These are phyloP conservation scores for Phaeotremella skinneri DNA, from an alignment of 768 basidiomycete genomes.

Conservation along the genomic window DNA sequence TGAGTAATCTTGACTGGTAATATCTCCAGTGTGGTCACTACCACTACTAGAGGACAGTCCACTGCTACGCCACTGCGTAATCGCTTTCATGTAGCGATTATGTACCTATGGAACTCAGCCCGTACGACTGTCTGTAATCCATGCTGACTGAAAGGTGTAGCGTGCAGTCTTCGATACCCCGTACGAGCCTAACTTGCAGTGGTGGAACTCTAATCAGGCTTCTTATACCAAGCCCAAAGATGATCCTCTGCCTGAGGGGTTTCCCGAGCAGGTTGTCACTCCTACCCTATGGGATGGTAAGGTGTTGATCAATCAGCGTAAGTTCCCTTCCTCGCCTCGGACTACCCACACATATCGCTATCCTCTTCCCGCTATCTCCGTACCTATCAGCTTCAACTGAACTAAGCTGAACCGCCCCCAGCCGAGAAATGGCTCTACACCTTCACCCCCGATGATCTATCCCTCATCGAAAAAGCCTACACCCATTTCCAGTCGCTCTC, in stretches of 20 bases:
- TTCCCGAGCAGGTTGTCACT: slow-evolving; percentile 15
- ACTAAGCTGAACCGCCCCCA: neutral
- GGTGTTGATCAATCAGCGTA: slow-evolving; percentile 25
- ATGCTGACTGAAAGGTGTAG: neutral
- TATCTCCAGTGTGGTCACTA: no score
- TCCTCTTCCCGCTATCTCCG: no score
- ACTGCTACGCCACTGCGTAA: no score
- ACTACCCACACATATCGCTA: no score
- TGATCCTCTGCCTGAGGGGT: slow-evolving; percentile 23
- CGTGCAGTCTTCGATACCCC: slow-evolving; percentile 5
- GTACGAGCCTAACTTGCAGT: slow-evolving; percentile 23
- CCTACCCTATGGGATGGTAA: slow-evolving; percentile 30
- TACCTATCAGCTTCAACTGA: neutral
- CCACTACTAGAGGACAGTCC: no score
- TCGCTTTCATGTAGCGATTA: no score
- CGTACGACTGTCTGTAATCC: neutral
- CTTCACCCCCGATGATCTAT: slow-evolving; percentile 21
- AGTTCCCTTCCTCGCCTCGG: no score
- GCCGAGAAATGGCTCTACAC: slow-evolving; percentile 29
- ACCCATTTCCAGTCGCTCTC: slow-evolving; percentile 24
- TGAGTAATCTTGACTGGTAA: no score
- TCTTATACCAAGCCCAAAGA: slow-evolving; percentile 21
- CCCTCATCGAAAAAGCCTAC: slow-evolving; percentile 19
- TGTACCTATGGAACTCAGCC: no score
- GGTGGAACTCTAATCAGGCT: slow-evolving; percentile 26